phyloP scores from a whole-genome alignment of 805 yeast genomes.

The Suhomyces pyralidae region DNA sequence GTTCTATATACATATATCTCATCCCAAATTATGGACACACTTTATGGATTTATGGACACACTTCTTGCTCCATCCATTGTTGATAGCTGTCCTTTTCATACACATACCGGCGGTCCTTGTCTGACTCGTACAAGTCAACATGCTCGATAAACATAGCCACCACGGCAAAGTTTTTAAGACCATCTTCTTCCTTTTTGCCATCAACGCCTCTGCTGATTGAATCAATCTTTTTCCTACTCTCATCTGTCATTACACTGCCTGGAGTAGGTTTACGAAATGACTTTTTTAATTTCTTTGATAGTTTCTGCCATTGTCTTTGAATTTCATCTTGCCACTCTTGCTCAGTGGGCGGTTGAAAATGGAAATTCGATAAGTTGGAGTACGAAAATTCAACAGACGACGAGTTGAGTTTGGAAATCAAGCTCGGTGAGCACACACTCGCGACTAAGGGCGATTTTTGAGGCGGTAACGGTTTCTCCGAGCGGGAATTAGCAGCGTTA shows the following conservation, averaged over 20 bases:
- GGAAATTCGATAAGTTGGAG: constrained; percentile 22
- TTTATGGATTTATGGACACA: constrained; percentile 59
- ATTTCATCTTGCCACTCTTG: constrained; percentile 71
- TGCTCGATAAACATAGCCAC: constrained; percentile 65
- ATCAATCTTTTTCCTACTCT: constrained; percentile 58
- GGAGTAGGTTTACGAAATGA: constrained; percentile 75
- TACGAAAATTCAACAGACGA: constrained; percentile 24
- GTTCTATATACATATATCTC: not conserved
- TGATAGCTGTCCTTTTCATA: constrained; percentile 54
- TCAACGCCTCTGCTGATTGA: constrained; percentile 80
- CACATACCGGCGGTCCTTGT: constrained; percentile 52
- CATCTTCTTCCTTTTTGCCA: constrained; percentile 64
- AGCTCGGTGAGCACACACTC: constrained; percentile 28
- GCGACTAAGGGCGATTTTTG: constrained; percentile 22
- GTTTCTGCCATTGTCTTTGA: constrained; percentile 55
- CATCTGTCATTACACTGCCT: constrained; percentile 54
- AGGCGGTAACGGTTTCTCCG: not conserved
- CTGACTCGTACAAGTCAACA: constrained; percentile 66
- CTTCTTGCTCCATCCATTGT: constrained; percentile 74
- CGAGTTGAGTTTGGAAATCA: constrained; percentile 17
- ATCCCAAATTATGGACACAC: constrained; percentile 49
- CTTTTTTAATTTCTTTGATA: constrained; percentile 59
- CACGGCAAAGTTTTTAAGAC: constrained; percentile 64
- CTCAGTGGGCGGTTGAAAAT: constrained; percentile 45
- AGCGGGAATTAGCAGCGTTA: not conserved